These are phyloP conservation scores for Cryptosporidium sp. DNA, from an alignment of 169 alveolate genomes.

Conservation along the genomic window DNA sequence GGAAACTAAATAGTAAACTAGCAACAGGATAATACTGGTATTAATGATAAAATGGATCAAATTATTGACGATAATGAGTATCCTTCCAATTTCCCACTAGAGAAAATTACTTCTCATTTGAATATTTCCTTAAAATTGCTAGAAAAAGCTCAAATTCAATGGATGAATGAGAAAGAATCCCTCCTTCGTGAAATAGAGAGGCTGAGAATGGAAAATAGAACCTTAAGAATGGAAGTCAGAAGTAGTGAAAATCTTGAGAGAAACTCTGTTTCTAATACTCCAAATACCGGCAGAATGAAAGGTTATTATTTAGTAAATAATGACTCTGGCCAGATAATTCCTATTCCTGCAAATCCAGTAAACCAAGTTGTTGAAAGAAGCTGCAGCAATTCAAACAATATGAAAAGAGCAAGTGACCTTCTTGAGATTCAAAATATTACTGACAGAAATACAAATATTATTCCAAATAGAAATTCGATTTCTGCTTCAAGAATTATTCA, in stretches of 20 bases:
- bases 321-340: not conserved
- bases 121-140: slow-evolving; percentile 22
- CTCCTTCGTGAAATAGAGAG: slow-evolving; percentile 58
- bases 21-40: not conserved
- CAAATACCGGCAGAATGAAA: not conserved
- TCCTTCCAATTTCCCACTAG: slow-evolving; percentile 25
- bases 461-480: not conserved
- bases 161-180: slow-evolving; percentile 68
- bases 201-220: slow-evolving; percentile 55
- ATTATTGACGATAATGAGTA: slow-evolving; percentile 37
- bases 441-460: not conserved
- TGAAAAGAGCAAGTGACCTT: not conserved
- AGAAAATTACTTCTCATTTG: slow-evolving; percentile 31
- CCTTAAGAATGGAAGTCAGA: slow-evolving; percentile 44
- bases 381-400: not conserved
- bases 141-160: slow-evolving; percentile 45
- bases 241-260: slow-evolving; percentile 45
- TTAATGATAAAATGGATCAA: slow-evolving; percentile 14
- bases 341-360: not conserved
- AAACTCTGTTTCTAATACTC: slow-evolving; percentile 27
- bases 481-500: slow-evolving; percentile 4
- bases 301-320: slow-evolving; percentile 6
- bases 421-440: slow-evolving; percentile 7
- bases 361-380: not conserved
- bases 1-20: not conserved